phyloP scores from a whole-genome alignment of 805 yeast species.

The Kregervanrija delftensis region DNA sequence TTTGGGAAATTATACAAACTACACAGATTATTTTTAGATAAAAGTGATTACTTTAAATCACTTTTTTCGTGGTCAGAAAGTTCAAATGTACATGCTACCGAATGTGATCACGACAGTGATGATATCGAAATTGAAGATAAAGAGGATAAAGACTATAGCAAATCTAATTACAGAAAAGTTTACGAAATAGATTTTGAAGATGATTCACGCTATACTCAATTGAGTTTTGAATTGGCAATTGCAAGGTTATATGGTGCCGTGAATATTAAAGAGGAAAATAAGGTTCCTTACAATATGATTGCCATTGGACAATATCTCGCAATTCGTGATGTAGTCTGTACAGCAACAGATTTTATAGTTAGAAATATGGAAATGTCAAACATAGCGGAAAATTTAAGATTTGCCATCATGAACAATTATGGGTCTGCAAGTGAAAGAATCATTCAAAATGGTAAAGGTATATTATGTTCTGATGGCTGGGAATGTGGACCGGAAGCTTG shows the following conservation, averaged over 20 bases:
- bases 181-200: conserved; percentile 34
- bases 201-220: conserved; percentile 34
- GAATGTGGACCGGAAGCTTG: conserved; percentile 37
- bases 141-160: neutral
- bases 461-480: conserved; percentile 44
- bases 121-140: neutral
- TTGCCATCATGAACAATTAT: conserved; percentile 38
- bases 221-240: conserved; percentile 43
- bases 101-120: conserved; percentile 3
- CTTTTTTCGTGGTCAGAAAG: conserved; percentile 38
- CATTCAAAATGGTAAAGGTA: conserved; percentile 39
- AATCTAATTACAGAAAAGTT: conserved; percentile 1
- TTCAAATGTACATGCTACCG: conserved; percentile 1
- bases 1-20: conserved; percentile 38
- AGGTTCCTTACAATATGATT: conserved; percentile 35
- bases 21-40: conserved; percentile 38
- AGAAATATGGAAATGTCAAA: conserved; percentile 29
- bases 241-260: conserved; percentile 40
- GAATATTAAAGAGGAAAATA: conserved; percentile 26
- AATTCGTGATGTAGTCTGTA: conserved; percentile 37
- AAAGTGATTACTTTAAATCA: conserved; percentile 41
- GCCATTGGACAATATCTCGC: conserved; percentile 46
- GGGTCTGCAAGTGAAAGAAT: conserved; percentile 41
- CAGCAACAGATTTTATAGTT: conserved; percentile 35
- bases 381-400: conserved; percentile 30